These are phyloP conservation scores for Colletotrichum truncatum DNA, from an alignment of 2,329 filamentous ascomycete genomes.

Conservation along the genomic window DNA sequence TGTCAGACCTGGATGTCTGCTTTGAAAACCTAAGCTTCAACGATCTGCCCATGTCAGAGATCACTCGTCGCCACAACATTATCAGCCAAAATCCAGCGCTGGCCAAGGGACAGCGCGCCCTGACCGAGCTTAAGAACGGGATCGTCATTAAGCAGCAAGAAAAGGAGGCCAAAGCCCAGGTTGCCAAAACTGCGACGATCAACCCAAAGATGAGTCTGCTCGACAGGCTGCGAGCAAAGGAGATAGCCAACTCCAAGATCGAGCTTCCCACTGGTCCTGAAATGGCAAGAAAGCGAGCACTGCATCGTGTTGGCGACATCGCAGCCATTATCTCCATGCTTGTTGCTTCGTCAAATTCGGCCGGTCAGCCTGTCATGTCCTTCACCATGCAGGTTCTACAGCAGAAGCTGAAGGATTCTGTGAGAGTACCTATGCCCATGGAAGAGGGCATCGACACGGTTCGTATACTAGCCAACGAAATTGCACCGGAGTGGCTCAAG, in stretches of 20 bases:
- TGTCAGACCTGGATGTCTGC: slow-evolving; percentile 54
- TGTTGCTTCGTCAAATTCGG: slow-evolving; percentile 57
- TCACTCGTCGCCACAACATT: slow-evolving; percentile 59
- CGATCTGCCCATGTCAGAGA: slow-evolving; percentile 63
- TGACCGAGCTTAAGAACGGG: slow-evolving; percentile 74
- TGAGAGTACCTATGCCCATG: slow-evolving; percentile 62
- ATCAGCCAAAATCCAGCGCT: slow-evolving; percentile 63
- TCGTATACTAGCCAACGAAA: slow-evolving; percentile 60
- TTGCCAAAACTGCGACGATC: slow-evolving; percentile 37
- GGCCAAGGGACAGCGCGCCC: slow-evolving; percentile 72
- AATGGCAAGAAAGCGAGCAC: slow-evolving; percentile 69
- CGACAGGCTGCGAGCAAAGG: slow-evolving; percentile 79
- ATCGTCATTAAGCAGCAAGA: slow-evolving; percentile 63
- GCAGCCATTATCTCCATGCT: slow-evolving; percentile 74
- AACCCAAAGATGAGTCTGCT: slow-evolving; percentile 73
- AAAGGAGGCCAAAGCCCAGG: slow-evolving; percentile 47
- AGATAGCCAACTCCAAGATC: slow-evolving; percentile 60
- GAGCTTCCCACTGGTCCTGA: slow-evolving; percentile 56
- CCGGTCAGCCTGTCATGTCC: slow-evolving; percentile 65
- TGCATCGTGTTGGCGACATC: slow-evolving; percentile 75
- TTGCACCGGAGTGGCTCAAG: slow-evolving; percentile 66
- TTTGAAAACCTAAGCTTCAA: slow-evolving; percentile 46
- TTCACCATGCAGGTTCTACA: slow-evolving; percentile 72
- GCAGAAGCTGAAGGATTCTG: slow-evolving; percentile 74
- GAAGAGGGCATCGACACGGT: slow-evolving; percentile 63